Percentiles rank a stretch among this genome's conserved stretches.
Conservation (phyloP, 2,329 filamentous ascomycete genomes). For the Apiospora sp. region DNA sequence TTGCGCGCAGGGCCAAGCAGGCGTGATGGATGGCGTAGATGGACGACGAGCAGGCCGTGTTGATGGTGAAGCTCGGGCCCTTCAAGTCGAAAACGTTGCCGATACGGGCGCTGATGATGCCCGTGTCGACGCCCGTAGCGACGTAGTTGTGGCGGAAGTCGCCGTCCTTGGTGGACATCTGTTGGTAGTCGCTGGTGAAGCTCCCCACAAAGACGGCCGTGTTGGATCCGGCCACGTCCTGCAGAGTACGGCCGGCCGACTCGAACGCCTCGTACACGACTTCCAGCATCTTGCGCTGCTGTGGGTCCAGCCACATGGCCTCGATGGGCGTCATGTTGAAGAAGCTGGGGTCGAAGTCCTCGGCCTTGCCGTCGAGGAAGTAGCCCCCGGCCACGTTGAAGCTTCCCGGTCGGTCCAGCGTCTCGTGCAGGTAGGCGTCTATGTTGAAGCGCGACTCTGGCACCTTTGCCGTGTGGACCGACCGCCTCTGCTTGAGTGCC, state of each 20-base stretch:
- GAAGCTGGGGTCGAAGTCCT: conserved; percentile 44
- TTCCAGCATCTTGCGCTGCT: conserved; percentile 48
- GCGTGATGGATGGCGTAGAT: conserved; percentile 23
- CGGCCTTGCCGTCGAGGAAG: conserved; percentile 36
- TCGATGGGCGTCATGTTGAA: conserved; percentile 50
- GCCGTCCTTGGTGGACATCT: conserved; percentile 33
- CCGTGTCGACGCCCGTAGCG: conserved; percentile 36
- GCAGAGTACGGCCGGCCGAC: conserved; percentile 44
- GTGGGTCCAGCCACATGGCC: conserved; percentile 50
- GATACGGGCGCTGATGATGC: conserved; percentile 42
- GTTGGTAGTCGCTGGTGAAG: conserved; percentile 35
- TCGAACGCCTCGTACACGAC: conserved; percentile 51
- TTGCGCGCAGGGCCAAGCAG: background rate
- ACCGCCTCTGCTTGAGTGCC: too few relatives aligned
- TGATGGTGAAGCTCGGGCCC: conserved; percentile 31
- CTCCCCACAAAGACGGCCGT: conserved; percentile 41
- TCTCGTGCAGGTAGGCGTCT: conserved; percentile 32
- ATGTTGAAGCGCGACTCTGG: conserved; percentile 33
- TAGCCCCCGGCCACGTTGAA: conserved; percentile 37
- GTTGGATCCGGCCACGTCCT: conserved; percentile 37
- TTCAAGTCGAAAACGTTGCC: conserved; percentile 43
- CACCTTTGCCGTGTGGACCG: conserved; percentile 26
- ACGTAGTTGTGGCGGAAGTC: conserved; percentile 37
- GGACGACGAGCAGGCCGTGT: conserved; percentile 24
- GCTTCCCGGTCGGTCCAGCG: conserved; percentile 30